Base-by-base conservation (phyloP, 306 rosid genomes). In the Benincasa hispida region DNA sequence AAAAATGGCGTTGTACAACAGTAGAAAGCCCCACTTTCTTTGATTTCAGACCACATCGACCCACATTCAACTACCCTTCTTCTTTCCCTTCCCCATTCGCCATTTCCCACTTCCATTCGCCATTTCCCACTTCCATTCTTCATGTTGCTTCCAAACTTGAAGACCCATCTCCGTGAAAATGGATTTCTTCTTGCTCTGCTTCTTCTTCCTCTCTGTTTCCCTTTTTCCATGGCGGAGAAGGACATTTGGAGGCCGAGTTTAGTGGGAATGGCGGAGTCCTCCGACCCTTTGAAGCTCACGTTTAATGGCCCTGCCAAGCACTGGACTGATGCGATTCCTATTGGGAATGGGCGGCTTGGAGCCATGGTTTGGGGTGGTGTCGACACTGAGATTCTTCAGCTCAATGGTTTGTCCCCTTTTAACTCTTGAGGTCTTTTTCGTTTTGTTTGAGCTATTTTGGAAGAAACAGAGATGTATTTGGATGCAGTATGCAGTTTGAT, bases 331-430 rank as follows among this genome's bases (percentile, higher is more conserved):
- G 97, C 98, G 10, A 69, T 91, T 61, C 98, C 98, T 10, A 85
- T 93, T 59, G 98, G 97, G 14, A 93, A 93, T 88, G 98, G 98
- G 39, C 85, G 92, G 41, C 97, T 93, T 27, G 98, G 98, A 15
- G 97, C 94, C 59, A 91, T 93, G 97, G 82, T 93, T 25, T 93
- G 96, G 94, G 98, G 98, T 72, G 96, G 89, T 11, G 96, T 93
- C 0, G 82, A 83, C 0, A 72, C 89, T 0, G 98, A 93, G 72
- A 61, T 85, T 85, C 90, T 93, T 47, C 98, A 90, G 85, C 97
- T 93, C 79, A 93, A 88, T 83, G 98, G 98, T 93, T 80, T 74
- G 60, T 10, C 14, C 25, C 57, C 47, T 25, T 22, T 45, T 51
- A 51, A 2, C 70, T 79, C 62, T 47, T 56, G 69, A 78, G 8